Percentiles rank a stretch among this genome's conserved stretches.
phyloP scores from a whole-genome alignment of 2,329 filamentous ascomycete species.

The Arthroderma uncinatum region DNA sequence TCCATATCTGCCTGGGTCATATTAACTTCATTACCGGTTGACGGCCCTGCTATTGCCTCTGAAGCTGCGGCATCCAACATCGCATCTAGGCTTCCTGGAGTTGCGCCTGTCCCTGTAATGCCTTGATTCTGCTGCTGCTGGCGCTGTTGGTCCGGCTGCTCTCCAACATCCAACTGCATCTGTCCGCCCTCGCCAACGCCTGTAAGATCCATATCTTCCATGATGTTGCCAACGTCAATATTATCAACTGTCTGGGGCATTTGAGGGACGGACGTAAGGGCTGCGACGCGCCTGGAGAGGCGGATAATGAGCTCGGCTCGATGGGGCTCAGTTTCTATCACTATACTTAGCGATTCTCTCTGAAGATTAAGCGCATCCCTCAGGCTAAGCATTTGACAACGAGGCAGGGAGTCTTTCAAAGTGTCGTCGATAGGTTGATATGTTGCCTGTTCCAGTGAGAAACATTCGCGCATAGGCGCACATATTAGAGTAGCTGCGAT shows the following conservation, averaged over 20 bases:
- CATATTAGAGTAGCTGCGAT: slow-evolving; percentile 35
- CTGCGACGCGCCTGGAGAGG: slow-evolving; percentile 35
- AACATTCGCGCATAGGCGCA: slow-evolving; percentile 31
- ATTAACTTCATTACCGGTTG: slow-evolving; percentile 12
- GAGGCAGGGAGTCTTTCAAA: slow-evolving; percentile 22
- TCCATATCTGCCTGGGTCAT: slow-evolving; percentile 12
- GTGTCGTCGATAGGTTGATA: slow-evolving; percentile 26
- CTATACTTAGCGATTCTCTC: slow-evolving; percentile 30
- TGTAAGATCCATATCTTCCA: slow-evolving; percentile 33
- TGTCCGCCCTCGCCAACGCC: slow-evolving; percentile 8
- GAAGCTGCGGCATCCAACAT: slow-evolving; percentile 32
- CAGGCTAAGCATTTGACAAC: slow-evolving; percentile 30
- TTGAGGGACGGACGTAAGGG: slow-evolving; percentile 27
- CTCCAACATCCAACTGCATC: slow-evolving; percentile 1
- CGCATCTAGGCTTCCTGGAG: slow-evolving; percentile 28
- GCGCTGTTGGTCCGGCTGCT: slow-evolving; percentile 7
- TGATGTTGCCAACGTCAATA: slow-evolving; percentile 35
- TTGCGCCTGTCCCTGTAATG: slow-evolving; percentile 15
- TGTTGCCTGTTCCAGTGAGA: slow-evolving; percentile 28
- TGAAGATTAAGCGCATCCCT: slow-evolving; percentile 31
- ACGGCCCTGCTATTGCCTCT: slow-evolving; percentile 25
- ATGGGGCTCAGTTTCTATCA: slow-evolving; percentile 35
- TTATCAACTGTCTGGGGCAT: slow-evolving; percentile 25
- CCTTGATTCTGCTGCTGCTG: background rate
- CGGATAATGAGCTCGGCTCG: slow-evolving; percentile 37